These are phyloP conservation scores for Hyphodiscus hymeniophilus DNA, from an alignment of 495 filamentous ascomycete species.

Conservation along the genomic window DNA sequence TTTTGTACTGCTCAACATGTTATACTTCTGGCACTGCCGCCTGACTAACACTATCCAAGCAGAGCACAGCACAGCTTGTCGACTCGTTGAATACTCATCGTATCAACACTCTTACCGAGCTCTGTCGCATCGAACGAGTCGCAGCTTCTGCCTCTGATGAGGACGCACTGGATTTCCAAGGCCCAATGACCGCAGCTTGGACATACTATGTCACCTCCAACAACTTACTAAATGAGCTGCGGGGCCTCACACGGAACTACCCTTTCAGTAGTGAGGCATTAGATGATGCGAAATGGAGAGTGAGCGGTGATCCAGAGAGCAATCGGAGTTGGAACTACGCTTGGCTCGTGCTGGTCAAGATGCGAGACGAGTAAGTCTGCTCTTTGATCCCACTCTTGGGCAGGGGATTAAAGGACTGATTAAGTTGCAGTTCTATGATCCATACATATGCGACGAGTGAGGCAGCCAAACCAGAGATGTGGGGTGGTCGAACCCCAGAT, in stretches of 20 bases:
- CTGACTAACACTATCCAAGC: conserved; percentile 9
- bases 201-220: conserved; percentile 65
- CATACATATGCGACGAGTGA: conserved; percentile 50
- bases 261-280: conserved; percentile 63
- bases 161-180: conserved; percentile 45
- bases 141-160: conserved; percentile 47
- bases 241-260: conserved; percentile 60
- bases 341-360: conserved; percentile 64
- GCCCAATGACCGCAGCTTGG: conserved; percentile 65
- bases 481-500: conserved; percentile 53
- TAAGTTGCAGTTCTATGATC: conserved; percentile 43
- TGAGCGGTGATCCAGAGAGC: conserved; percentile 55
- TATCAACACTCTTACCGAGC: conserved; percentile 65
- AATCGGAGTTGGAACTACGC: conserved; percentile 70
- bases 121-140: conserved; percentile 64
- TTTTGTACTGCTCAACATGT: background rate
- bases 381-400: background rate
- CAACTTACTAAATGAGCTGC: conserved; percentile 64
- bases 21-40: background rate
- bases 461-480: conserved; percentile 61
- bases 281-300: conserved; percentile 57
- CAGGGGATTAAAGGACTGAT: background rate
- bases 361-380: conserved; percentile 53
- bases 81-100: conserved; percentile 52
- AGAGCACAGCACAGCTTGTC: conserved; percentile 30